phyloP scores from a whole-genome alignment of 2,329 filamentous ascomycete species.

The Clarireedia monteithiana region DNA sequence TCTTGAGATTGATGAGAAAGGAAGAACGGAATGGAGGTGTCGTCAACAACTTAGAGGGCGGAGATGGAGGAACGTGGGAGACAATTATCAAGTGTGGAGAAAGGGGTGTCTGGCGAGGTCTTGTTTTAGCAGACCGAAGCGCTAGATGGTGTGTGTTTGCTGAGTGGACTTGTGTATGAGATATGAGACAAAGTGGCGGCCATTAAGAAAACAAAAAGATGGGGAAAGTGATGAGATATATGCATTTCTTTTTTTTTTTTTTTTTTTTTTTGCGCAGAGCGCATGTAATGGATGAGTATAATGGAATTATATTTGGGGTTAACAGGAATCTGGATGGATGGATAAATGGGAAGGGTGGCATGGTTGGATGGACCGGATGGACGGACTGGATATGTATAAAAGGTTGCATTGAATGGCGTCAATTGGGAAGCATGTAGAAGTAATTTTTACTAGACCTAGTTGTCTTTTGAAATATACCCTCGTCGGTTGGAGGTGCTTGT shows the following conservation, averaged over 20 bases:
- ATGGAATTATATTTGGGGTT: constrained; percentile 4
- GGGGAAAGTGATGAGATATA: background rate
- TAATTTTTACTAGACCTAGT: background rate
- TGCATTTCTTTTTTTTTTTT: background rate
- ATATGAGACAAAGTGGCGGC: background rate
- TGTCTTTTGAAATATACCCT: background rate
- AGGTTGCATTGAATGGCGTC: constrained; percentile 1
- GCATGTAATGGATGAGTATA: constrained; percentile 7
- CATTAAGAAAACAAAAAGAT: background rate
- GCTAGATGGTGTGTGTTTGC: constrained; percentile 90
- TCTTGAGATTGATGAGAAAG: constrained; percentile 78
- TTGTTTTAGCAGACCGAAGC: constrained; percentile 76
- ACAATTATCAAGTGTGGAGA: constrained; percentile 88
- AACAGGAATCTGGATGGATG: background rate
- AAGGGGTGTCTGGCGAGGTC: constrained; percentile 68
- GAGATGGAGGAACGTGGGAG: constrained; percentile 74
- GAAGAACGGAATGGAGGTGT: constrained; percentile 46
- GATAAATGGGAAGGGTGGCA: background rate
- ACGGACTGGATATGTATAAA: constrained; percentile 2
- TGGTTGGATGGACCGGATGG: background rate
- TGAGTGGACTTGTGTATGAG: constrained; percentile 53
- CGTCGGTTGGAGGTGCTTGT: background rate
- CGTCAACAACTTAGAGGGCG: constrained; percentile 44
- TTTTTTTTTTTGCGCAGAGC: background rate
- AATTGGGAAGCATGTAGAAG: constrained; percentile 7